Conservation (phyloP, 2,329 filamentous ascomycete genomes). For the Penicillium concentricum region DNA sequence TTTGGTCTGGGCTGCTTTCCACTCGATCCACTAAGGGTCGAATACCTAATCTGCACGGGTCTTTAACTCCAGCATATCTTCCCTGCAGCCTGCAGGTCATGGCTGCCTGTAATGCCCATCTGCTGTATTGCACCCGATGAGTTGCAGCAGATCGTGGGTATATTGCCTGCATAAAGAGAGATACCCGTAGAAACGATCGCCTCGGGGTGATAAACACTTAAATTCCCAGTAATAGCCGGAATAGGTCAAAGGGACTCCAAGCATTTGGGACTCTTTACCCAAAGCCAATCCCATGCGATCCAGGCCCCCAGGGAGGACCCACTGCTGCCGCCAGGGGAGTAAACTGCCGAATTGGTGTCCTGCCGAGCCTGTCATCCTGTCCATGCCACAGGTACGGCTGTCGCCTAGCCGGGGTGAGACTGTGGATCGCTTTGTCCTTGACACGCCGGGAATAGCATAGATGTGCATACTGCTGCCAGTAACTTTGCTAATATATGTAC, state of each 20-base stretch:
- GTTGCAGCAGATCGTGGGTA: slow-evolving; percentile 12
- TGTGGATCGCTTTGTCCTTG: slow-evolving; percentile 22
- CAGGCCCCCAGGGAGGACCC: slow-evolving; percentile 7
- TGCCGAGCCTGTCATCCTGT: slow-evolving; percentile 19
- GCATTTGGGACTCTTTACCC: background rate
- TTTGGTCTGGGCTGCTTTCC: slow-evolving; percentile 9
- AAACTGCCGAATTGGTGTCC: slow-evolving; percentile 17
- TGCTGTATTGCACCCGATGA: slow-evolving; percentile 1
- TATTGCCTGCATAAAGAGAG: background rate
- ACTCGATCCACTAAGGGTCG: slow-evolving; percentile 15
- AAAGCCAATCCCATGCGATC: slow-evolving; percentile 4
- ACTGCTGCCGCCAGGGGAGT: slow-evolving; percentile 16
- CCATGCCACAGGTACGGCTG: slow-evolving; percentile 24
- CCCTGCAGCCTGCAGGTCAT: slow-evolving; percentile 23
- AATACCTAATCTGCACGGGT: slow-evolving; percentile 19
- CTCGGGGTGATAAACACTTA: background rate
- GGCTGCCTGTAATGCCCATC: slow-evolving; percentile 4
- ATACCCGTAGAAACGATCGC: background rate
- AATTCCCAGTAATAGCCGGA: slow-evolving; percentile 5
- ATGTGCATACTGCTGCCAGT: slow-evolving; percentile 27
- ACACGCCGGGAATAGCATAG: slow-evolving; percentile 22
- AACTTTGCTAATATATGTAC: slow-evolving; percentile 24
- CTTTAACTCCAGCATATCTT: slow-evolving; percentile 15
- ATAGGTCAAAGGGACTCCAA: background rate
- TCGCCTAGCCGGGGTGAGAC: slow-evolving; percentile 24